Base-by-base conservation (phyloP, 176 grass and related monocot genomes). In the Cocos nucifera region DNA sequence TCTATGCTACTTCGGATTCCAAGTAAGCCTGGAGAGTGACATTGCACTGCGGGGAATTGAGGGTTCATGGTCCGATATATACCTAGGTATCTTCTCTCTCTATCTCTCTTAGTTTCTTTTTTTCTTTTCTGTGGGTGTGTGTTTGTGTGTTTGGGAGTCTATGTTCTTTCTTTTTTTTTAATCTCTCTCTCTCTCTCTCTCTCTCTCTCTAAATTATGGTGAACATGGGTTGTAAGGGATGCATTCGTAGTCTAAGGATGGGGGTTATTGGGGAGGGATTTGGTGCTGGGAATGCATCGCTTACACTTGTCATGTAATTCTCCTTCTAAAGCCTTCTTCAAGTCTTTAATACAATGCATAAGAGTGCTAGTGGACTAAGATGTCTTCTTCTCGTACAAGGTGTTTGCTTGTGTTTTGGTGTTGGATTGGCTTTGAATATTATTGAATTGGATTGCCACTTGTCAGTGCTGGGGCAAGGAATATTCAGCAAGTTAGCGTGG, bases 51-150 rank as follows among this genome's bases (percentile, higher is more conserved):
- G 85, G 79, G 85, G 85, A 87, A 87, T 87, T 76, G 85, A 87
- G 79, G 79, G 71, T 77, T 79, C 62, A 69, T 87, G 85, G 85
- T 87, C 85, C 85, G 85, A 87, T 63, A 17, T 80, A 24, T 66
- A 61, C 71, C 30, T 66, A 61, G 75, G 25, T 44, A 44, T 44
- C 35, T 14, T 44, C 44, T 20, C 4, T 64, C 19, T 65, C 21
- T 57, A n/a, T 24, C 2, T 23, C 30, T 35, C 22, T 60, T 21
- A 16, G 49, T 17, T 6, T 23, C 50, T 50, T 70, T 24, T 19
- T 5, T 51, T 1, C 21, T 56, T 21, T 0, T 62, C 23, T 23
- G 0, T 66, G 26, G 4, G 26, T 27, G 54, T 44, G 0, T 44
- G 32, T 57, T 4, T 29, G 4, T 30, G 28, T 30, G 28, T 30